Conservation (phyloP, 768 basidiomycete species). For the Suillus subaureus region DNA sequence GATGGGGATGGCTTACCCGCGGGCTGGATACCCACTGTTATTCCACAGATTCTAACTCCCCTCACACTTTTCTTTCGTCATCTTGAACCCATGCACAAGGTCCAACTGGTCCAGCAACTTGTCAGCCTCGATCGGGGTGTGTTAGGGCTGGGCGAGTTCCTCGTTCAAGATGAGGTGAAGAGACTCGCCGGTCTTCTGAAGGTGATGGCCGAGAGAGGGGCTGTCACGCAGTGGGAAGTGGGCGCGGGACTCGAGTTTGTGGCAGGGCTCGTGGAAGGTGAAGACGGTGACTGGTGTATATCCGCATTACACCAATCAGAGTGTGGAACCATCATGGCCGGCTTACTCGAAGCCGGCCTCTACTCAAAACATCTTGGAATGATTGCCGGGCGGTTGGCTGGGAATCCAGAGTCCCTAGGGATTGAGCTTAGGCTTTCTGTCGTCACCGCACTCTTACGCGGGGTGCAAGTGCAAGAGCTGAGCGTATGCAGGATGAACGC, state of each 20-base stretch:
- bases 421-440: constrained; percentile 35
- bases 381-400: constrained; percentile 2
- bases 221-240: constrained; percentile 47
- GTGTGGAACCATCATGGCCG: background rate
- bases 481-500: constrained; percentile 22
- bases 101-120: constrained; percentile 55
- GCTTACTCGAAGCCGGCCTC: background rate
- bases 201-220: constrained; percentile 31
- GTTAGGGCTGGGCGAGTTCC: constrained; percentile 47
- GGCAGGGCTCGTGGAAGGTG: constrained; percentile 38
- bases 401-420: background rate
- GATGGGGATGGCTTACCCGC: constrained; percentile 15
- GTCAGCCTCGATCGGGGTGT: constrained; percentile 57
- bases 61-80: constrained; percentile 56
- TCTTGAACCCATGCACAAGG: constrained; percentile 57
- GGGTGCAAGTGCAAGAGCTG: constrained; percentile 26
- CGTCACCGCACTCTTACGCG: constrained; percentile 34
- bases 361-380: constrained; percentile 5
- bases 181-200: constrained; percentile 7
- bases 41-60: constrained; percentile 60
- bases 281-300: constrained; percentile 3
- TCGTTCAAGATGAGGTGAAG: constrained; percentile 61
- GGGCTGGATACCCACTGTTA: constrained; percentile 53
- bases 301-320: background rate
- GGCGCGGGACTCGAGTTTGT: constrained; percentile 50